Percentiles rank a stretch among this genome's conserved stretches.
Evolutionary conservation across 2,329 filamentous ascomycete genomes (phyloP).

Genomic region (Verticillium isaacii): DNA sequence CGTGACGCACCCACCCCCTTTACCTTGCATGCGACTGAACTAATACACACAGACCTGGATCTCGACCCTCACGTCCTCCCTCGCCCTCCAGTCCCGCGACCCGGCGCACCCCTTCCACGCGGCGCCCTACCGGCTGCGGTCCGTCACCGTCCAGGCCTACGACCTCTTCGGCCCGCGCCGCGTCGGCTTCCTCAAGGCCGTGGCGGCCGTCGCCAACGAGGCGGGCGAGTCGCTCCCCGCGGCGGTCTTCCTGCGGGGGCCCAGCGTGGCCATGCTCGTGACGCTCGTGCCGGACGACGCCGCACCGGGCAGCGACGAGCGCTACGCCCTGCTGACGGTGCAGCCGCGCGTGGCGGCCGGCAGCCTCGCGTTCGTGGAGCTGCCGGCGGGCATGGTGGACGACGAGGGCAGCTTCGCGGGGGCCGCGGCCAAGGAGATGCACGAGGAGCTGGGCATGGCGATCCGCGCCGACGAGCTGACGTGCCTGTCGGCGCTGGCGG

Average conservation of each 20-base stretch:
- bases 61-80: slow-evolving; percentile 38
- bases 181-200: slow-evolving; percentile 55
- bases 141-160: slow-evolving; percentile 47
- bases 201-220: slow-evolving; percentile 40
- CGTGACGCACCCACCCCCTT: slow-evolving; percentile 19
- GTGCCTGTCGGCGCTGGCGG: slow-evolving; percentile 48
- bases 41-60: slow-evolving; percentile 39
- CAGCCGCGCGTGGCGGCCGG: slow-evolving; percentile 54
- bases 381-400: slow-evolving; percentile 57
- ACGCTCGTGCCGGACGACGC: slow-evolving; percentile 50
- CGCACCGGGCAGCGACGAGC: slow-evolving; percentile 33
- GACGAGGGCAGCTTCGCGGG: slow-evolving; percentile 49
- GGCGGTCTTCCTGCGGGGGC: slow-evolving; percentile 51
- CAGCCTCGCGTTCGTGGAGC: slow-evolving; percentile 48
- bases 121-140: slow-evolving; percentile 47
- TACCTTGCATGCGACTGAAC: slow-evolving; percentile 1
- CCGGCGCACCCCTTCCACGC: slow-evolving; percentile 46
- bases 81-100: slow-evolving; percentile 35
- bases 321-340: slow-evolving; percentile 54
- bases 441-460: slow-evolving; percentile 53
- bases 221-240: slow-evolving; percentile 47
- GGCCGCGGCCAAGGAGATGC: slow-evolving; percentile 53
- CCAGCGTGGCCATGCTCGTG: slow-evolving; percentile 57
- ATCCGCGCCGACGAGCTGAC: slow-evolving; percentile 43
- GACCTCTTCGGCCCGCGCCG: slow-evolving; percentile 43